Evolutionary conservation across 768 basidiomycete species (phyloP), one percentile per base, ranked within the genome.

Genomic region (Pleurotus sapidus): DNA sequence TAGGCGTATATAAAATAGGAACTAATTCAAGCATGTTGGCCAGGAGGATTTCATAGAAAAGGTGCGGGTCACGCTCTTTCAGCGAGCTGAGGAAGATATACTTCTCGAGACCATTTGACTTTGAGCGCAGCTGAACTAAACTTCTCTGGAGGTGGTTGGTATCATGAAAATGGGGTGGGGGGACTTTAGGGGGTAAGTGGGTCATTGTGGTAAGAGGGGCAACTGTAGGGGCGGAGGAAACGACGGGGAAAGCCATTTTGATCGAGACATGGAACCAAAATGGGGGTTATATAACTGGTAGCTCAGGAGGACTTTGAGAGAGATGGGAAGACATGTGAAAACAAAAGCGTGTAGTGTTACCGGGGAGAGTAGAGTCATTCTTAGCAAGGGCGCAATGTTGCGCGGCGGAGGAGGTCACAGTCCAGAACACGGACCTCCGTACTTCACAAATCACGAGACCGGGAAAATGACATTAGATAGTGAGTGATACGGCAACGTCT

Each of bases 1-100:
- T 89, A 3, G 89, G 89, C 4, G 89, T 91, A 70, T 91, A 91
- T 23, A 91, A 70, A 58, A 91, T 81, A 12, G 89, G 89, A 18
- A 84, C 75, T 40, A 88, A 73, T 69, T 86, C 87, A 65, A 80
- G 71, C 78, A 89, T 79, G 67, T 88, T 83, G 59, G 73, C 77
- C 38, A 84, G 72, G 11, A 88, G 63, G 30, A 89, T 75, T 39
- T 81, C 76, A 65, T 89, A 90, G 70, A 89, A 91, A 12, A 90
- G 73, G 49, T 79, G 75, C 25, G 82, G 71, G 63, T 90, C 83
- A 59, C 84, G 79, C 34, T 78, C 75, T 61, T 89, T 83, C 64
- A 91, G 77, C 8, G 79, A 79, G 39, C 78, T 80, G 58, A 91
- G 78, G 68, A 83, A 89, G 60, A 88, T 85, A 70, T 91, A 87